Base-by-base conservation (phyloP, 495 filamentous ascomycete species). In the Podospora australis region DNA sequence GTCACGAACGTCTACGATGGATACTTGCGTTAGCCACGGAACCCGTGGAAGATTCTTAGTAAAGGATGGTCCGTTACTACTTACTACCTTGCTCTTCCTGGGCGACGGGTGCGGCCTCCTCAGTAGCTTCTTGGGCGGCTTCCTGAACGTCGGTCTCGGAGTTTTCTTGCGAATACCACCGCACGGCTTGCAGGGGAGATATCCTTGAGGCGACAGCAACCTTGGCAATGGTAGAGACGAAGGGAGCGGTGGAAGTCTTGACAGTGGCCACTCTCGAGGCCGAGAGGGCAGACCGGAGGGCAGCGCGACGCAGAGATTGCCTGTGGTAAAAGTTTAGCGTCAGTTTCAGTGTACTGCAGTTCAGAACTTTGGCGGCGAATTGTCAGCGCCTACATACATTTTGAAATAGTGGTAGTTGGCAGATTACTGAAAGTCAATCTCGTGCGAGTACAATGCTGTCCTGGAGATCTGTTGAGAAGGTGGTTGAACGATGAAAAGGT, bases 271-370 rank as follows among this genome's bases (percentile, higher is more conserved):
- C 61, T 26, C 68, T 61, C 20, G 78, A 67, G 9, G 72, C 66
- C 35, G 78, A 68, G 34, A 74, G 65, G 51, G 78, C 66, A 23
- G 81, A 75, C 47, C 81, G 73, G 39, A 77, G 65, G 55, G 78
- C 75, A 40, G 73, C 73, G 54, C 76, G 75, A 47, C 79, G 78
- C 53, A 82, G 54, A 47, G 70, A 68, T 65, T 75, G 72, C 78
- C 77, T 81, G 47, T 29, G 2, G 2, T 10, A 6, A 39, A 5
- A 24, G 7, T 17, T 53, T 40, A 53, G 21, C 35, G 8, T 25
- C 4, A 10, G 16, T 32, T 10, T 17, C 48, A 6, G 19, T 13
- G 4, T 24, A 22, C 23, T 26, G 5, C 3, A 25, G 29, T 14
- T 2, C 6, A 19, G 3, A 19, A 2, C 16, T 17, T 8, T 24